Conservation (phyloP, 2,329 filamentous ascomycete genomes). For the Aspergillus sergii region DNA sequence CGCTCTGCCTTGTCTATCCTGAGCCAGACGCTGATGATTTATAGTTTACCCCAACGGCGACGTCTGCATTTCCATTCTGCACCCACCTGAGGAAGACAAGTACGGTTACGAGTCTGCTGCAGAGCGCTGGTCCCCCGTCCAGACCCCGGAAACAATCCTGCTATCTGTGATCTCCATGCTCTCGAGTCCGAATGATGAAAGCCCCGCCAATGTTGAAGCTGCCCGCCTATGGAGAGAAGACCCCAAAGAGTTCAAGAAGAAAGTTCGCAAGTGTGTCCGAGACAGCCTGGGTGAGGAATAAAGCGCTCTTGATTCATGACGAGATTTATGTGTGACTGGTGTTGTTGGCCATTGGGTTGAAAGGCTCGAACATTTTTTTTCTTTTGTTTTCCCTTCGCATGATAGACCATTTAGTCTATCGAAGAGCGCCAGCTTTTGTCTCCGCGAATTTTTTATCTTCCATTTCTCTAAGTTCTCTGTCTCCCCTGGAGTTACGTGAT, state of each 20-base stretch:
- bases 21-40: not conserved
- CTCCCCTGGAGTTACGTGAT: constrained; percentile 2
- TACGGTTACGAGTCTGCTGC: constrained; percentile 89
- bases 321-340: constrained; percentile 1
- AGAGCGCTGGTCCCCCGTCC: constrained; percentile 93
- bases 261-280: constrained; percentile 75
- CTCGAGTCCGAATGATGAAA: constrained; percentile 91
- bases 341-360: constrained; percentile 1
- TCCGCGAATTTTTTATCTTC: not conserved
- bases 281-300: constrained; percentile 76
- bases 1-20: not conserved
- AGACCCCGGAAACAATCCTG: constrained; percentile 92
- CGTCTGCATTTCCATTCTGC: constrained; percentile 96
- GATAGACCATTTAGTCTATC: constrained; percentile 1
- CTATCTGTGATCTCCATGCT: constrained; percentile 91
- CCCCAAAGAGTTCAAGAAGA: constrained; percentile 73
- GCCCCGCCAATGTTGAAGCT: constrained; percentile 91
- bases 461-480: not conserved
- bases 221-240: constrained; percentile 86
- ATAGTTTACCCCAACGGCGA: constrained; percentile 78
- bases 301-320: constrained; percentile 5
- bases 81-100: constrained; percentile 90
- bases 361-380: constrained; percentile 32
- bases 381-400: constrained; percentile 35
- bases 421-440: not conserved